These are phyloP conservation scores for Skeletonema grethae DNA, from an alignment of 108 stramenopile species.

Conservation along the genomic window DNA sequence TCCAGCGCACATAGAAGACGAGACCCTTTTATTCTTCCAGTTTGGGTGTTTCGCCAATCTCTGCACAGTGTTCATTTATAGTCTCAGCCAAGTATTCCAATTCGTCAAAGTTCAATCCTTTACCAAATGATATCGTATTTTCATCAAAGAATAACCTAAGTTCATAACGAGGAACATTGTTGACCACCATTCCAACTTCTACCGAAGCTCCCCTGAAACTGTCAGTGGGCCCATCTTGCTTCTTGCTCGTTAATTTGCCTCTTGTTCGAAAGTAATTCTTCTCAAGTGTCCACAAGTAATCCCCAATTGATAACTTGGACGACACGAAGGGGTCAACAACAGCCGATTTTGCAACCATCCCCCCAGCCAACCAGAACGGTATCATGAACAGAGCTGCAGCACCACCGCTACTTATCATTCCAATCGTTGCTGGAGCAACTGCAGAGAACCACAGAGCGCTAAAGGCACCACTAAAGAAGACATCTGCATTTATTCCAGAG, in stretches of 20 bases:
- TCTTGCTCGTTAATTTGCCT: constrained; percentile 7
- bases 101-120: constrained; percentile 15
- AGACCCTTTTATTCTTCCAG: neutral
- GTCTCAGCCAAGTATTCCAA: constrained; percentile 14
- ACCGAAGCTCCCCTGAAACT: constrained; percentile 25
- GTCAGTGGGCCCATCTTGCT: constrained; percentile 29
- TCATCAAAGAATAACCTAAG: constrained; percentile 9
- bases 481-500: constrained; percentile 16
- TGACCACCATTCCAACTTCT: constrained; percentile 22
- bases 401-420: constrained; percentile 19
- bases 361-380: constrained; percentile 55
- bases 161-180: constrained; percentile 29
- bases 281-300: constrained; percentile 41
- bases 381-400: constrained; percentile 29
- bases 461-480: constrained; percentile 33
- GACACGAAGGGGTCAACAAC: constrained; percentile 37
- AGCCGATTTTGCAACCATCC: constrained; percentile 35
- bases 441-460: constrained; percentile 42
- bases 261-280: constrained; percentile 17
- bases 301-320: constrained; percentile 32
- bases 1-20: neutral
- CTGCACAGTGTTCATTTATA: constrained; percentile 16
- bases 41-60: neutral
- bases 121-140: constrained; percentile 6
- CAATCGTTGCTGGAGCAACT: constrained; percentile 39